These are phyloP conservation scores for Blastobotrys persicus DNA, from an alignment of 1,139 yeast species.

Conservation along the genomic window DNA sequence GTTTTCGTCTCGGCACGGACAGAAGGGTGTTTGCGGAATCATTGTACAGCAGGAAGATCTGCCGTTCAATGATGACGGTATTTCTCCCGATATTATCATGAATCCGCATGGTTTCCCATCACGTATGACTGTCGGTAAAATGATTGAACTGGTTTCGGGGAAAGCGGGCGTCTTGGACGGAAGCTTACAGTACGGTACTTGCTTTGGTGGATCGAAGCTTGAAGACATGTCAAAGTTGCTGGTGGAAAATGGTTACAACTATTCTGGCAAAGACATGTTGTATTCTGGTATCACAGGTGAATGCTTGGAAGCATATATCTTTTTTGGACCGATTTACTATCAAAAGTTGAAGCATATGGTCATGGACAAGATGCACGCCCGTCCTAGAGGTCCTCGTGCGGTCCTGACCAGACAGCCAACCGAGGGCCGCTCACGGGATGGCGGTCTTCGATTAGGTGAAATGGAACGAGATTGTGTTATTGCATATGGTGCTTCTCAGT, in stretches of 20 bases:
- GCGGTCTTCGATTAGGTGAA: conserved; percentile 98
- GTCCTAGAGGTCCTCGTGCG: conserved; percentile 99
- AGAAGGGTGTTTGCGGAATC: conserved; percentile 98
- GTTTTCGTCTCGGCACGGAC: conserved; percentile 96
- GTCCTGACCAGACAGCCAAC: conserved; percentile 98
- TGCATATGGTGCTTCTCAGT: conserved; percentile 98
- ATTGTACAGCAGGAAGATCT: conserved; percentile 95
- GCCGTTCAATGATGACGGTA: conserved; percentile 90
- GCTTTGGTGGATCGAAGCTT: conserved; percentile 94
- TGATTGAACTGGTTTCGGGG: conserved; percentile 95
- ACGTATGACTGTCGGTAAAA: conserved; percentile 99
- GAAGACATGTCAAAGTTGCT: conserved; percentile 94
- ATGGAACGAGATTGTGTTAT: conserved; percentile 99
- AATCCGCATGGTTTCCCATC: conserved; percentile 99
- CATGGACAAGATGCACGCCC: conserved; percentile 97
- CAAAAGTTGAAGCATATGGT: conserved; percentile 99
- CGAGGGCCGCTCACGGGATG: conserved; percentile 98
- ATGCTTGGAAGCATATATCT: conserved; percentile 92
- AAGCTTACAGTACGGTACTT: conserved; percentile 89
- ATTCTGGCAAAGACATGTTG: conserved; percentile 96
- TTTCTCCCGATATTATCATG: conserved; percentile 93
- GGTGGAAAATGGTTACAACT: conserved; percentile 87
- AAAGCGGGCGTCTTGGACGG: conserved; percentile 97
- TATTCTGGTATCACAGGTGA: conserved; percentile 99
- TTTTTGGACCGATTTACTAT: conserved; percentile 97